Conservation (phyloP, 495 filamentous ascomycete species). For the Penicillium subrubescens region DNA sequence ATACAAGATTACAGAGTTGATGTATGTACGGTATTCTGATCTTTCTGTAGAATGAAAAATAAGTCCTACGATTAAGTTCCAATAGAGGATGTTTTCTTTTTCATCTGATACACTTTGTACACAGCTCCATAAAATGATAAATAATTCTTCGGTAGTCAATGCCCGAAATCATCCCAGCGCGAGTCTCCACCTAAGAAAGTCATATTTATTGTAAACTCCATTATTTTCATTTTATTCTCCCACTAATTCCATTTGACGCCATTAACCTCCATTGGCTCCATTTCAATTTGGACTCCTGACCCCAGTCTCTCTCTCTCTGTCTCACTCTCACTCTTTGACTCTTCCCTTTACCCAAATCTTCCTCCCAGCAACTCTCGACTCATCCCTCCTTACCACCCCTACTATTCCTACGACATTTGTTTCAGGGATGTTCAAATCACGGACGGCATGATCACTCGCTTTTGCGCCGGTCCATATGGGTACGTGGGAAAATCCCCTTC, state of each 20-base stretch:
- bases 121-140: slow-evolving; percentile 24
- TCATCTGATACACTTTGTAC: background rate
- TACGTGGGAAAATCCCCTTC: slow-evolving; percentile 17
- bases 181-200: slow-evolving; percentile 8
- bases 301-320: slow-evolving; percentile 9
- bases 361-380: background rate
- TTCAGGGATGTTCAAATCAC: slow-evolving; percentile 1
- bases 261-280: background rate
- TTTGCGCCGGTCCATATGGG: slow-evolving; percentile 15
- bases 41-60: background rate
- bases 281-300: slow-evolving; percentile 12
- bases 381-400: background rate
- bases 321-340: slow-evolving; percentile 4
- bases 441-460: slow-evolving; percentile 11
- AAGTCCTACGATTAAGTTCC: background rate
- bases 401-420: slow-evolving; percentile 4
- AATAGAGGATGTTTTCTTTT: background rate
- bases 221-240: background rate
- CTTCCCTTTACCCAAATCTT: slow-evolving; percentile 1
- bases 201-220: background rate
- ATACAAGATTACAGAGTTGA: background rate
- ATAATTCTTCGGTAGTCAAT: slow-evolving; percentile 22
- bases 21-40: background rate
- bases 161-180: slow-evolving; percentile 20
- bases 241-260: background rate